Percentiles rank a stretch among this genome's conserved stretches.
Evolutionary conservation across 129 eudicot species (phyloP).

Genomic region (Kitagawia praeruptora): DNA sequence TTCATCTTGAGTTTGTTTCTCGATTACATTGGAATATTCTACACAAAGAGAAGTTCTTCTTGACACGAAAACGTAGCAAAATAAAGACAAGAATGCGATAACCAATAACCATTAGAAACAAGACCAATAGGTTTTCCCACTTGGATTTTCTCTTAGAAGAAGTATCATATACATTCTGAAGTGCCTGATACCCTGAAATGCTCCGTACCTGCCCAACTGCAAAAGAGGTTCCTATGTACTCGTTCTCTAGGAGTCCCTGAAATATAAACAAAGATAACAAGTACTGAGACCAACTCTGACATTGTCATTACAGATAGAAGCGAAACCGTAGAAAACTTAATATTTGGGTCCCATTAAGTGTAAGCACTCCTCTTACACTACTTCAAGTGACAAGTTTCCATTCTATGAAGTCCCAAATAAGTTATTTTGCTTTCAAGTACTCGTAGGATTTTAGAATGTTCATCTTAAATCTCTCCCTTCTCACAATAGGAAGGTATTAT

Average conservation of each 20-base stretch:
- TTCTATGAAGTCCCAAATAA: neutral
- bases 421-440: neutral
- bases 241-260: slow-evolving; percentile 91
- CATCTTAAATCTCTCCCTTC: neutral
- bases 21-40: slow-evolving; percentile 44
- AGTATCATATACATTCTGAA: slow-evolving; percentile 53
- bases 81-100: slow-evolving; percentile 59
- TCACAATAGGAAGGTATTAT: neutral
- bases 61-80: slow-evolving; percentile 50
- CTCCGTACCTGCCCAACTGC: slow-evolving; percentile 83
- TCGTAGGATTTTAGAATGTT: neutral
- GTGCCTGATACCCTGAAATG: slow-evolving; percentile 77
- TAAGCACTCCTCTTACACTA: neutral
- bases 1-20: slow-evolving; percentile 39
- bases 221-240: slow-evolving; percentile 56
- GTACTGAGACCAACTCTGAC: neutral
- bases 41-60: slow-evolving; percentile 29
- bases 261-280: neutral
- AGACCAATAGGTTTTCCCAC: slow-evolving; percentile 59
- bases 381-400: neutral
- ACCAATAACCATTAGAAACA: slow-evolving; percentile 69
- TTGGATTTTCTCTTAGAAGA: slow-evolving; percentile 50
- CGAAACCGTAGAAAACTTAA: neutral
- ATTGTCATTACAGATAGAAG: neutral
- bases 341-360: too few relatives aligned